These are phyloP conservation scores for Fusarium sp. DNA, from an alignment of 2,329 filamentous ascomycete species.

Conservation along the genomic window DNA sequence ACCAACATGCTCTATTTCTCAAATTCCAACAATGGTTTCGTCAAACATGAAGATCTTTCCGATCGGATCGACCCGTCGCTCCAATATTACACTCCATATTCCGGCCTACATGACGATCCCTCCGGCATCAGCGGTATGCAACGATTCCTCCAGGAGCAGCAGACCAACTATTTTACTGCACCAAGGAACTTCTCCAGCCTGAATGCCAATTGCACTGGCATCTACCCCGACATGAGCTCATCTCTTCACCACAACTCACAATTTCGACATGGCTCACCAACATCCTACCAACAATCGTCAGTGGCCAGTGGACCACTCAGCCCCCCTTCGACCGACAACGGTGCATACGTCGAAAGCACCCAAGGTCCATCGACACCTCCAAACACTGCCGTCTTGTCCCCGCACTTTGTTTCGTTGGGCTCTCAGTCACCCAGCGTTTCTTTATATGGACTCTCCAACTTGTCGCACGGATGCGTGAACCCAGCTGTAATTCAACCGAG, in stretches of 20 bases:
- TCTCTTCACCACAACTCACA: conserved; percentile 9
- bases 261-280: conserved; percentile 33
- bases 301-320: conserved; percentile 35
- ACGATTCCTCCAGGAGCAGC: conserved; percentile 32
- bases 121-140: conserved; percentile 24
- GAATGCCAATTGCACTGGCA: not conserved
- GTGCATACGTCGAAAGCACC: conserved; percentile 29
- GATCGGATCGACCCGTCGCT: conserved; percentile 33
- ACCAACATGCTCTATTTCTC: not conserved
- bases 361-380: conserved; percentile 39
- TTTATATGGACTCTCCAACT: conserved; percentile 26
- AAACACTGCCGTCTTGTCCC: conserved; percentile 23
- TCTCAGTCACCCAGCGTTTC: conserved; percentile 21
- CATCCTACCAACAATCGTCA: conserved; percentile 37
- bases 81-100: conserved; percentile 1
- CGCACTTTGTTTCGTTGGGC: conserved; percentile 19
- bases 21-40: not conserved
- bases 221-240: conserved; percentile 11
- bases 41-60: conserved; percentile 12
- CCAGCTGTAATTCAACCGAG: conserved; percentile 30
- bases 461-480: conserved; percentile 32
- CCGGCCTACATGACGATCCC: not conserved
- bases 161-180: conserved; percentile 11
- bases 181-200: not conserved
- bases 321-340: conserved; percentile 35